Conservation (phyloP, 495 filamentous ascomycete species). For the Penicillium coprophilum region DNA sequence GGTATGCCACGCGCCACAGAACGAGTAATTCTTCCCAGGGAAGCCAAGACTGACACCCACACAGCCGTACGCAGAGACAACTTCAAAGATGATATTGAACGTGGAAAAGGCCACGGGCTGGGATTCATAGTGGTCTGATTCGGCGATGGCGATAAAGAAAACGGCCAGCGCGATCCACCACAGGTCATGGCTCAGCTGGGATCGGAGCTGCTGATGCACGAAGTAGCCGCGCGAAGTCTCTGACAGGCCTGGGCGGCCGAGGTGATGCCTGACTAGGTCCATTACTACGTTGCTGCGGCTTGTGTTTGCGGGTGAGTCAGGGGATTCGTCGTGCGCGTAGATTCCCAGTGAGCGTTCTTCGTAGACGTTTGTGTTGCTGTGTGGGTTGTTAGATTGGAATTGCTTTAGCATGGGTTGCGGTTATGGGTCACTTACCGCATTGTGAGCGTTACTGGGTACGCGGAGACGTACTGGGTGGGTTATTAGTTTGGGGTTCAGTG, state of each 20-base stretch:
- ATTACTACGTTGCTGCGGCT: slow-evolving; percentile 25
- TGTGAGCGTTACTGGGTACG: slow-evolving; percentile 57
- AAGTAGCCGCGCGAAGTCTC: slow-evolving; percentile 52
- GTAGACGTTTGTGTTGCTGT: slow-evolving; percentile 69
- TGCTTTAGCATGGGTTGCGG: not conserved
- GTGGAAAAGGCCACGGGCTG: slow-evolving; percentile 71
- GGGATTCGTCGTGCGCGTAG: slow-evolving; percentile 48
- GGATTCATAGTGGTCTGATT: slow-evolving; percentile 61
- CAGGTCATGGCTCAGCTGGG: slow-evolving; percentile 80
- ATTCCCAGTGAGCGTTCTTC: slow-evolving; percentile 73
- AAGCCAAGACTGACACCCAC: slow-evolving; percentile 78
- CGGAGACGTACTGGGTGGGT: slow-evolving; percentile 56
- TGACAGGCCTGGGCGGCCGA: slow-evolving; percentile 30
- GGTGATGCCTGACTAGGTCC: slow-evolving; percentile 27
- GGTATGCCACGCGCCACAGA: slow-evolving; percentile 68
- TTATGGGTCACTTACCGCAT: slow-evolving; percentile 42
- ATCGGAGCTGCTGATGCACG: slow-evolving; percentile 64
- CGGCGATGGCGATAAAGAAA: slow-evolving; percentile 71
- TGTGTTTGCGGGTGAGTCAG: slow-evolving; percentile 18
- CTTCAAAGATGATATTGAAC: slow-evolving; percentile 86
- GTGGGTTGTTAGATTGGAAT: not conserved
- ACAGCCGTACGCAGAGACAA: slow-evolving; percentile 80
- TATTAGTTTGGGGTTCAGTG: slow-evolving; percentile 10
- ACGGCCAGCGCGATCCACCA: slow-evolving; percentile 81
- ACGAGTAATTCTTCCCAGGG: slow-evolving; percentile 65